Percentiles rank a stretch among this genome's conserved stretches.
phyloP scores from a whole-genome alignment of 192 early-diverging fungal species.

The Backusella macrospora region DNA sequence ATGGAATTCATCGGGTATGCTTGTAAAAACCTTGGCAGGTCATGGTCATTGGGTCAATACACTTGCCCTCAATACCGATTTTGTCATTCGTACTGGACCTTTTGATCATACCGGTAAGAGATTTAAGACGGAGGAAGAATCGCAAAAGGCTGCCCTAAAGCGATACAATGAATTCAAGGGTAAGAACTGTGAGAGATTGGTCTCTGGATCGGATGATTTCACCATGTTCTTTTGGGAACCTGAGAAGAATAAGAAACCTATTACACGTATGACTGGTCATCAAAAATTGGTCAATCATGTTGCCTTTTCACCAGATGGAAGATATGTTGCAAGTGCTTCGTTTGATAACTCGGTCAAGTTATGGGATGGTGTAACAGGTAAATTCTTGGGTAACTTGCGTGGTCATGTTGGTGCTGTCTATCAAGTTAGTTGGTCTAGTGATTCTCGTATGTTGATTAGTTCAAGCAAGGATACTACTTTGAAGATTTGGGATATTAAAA shows the following conservation, averaged over 20 bases:
- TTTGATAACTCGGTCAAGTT: slow-evolving; percentile 98
- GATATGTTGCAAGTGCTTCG: slow-evolving; percentile 85
- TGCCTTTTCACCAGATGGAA: slow-evolving; percentile 90
- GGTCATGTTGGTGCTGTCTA: slow-evolving; percentile 98
- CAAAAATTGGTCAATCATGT: slow-evolving; percentile 96
- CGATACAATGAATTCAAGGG: slow-evolving; percentile 78
- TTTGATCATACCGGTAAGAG: slow-evolving; percentile 81
- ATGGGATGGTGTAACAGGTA: slow-evolving; percentile 91
- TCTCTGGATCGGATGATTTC: slow-evolving; percentile 96
- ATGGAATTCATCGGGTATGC: slow-evolving; percentile 86
- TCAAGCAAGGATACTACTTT: slow-evolving; percentile 90
- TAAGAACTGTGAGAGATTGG: slow-evolving; percentile 75
- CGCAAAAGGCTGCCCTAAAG: slow-evolving; percentile 69
- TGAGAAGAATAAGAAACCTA: slow-evolving; percentile 73
- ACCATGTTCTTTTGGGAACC: slow-evolving; percentile 98
- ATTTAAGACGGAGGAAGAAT: slow-evolving; percentile 65
- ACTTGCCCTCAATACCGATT: slow-evolving; percentile 89
- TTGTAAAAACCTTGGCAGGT: slow-evolving; percentile 83
- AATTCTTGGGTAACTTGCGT: slow-evolving; percentile 88
- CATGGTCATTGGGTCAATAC: slow-evolving; percentile 99
- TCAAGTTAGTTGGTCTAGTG: slow-evolving; percentile 93
- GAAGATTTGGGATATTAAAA: slow-evolving; percentile 94
- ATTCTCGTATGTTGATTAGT: slow-evolving; percentile 90
- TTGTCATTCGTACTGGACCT: slow-evolving; percentile 86
- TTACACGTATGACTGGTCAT: slow-evolving; percentile 85